A percentile compares a stretch with the other conserved stretches of the same genome.
These are phyloP conservation scores for Halophytophthora polymorphica DNA, from an alignment of 352 stramenopile genomes.

Conservation along the genomic window DNA sequence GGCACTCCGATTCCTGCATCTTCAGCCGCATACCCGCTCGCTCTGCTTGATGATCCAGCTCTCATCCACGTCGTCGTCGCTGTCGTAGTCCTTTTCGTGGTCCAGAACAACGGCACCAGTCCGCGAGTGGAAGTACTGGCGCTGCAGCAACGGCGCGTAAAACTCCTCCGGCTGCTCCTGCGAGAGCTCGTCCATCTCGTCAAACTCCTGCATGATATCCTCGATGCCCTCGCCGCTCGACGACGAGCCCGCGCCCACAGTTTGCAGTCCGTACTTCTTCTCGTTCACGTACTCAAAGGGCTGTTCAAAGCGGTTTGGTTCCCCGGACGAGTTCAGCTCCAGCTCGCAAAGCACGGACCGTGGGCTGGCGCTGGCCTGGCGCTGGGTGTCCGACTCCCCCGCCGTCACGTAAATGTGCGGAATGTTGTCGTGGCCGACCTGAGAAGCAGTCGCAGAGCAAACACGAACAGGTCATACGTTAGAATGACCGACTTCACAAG, in stretches of 20 bases:
- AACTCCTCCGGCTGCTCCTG: constrained; percentile 63
- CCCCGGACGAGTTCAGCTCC: constrained; percentile 43
- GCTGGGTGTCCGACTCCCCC: constrained; percentile 24
- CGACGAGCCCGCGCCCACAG: constrained; percentile 14
- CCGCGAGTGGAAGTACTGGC: constrained; percentile 88
- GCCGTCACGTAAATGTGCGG: constrained; percentile 84
- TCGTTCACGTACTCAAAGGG: constrained; percentile 63
- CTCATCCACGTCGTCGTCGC: constrained; percentile 86
- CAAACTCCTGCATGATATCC: constrained; percentile 67
- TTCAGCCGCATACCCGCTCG: constrained; percentile 44
- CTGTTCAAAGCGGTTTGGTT: constrained; percentile 56
- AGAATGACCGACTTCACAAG: not conserved
- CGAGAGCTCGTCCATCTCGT: constrained; percentile 58
- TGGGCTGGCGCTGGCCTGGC: constrained; percentile 15
- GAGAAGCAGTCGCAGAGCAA: not conserved
- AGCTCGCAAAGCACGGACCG: constrained; percentile 51
- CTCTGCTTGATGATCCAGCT: constrained; percentile 88
- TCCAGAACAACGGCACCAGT: constrained; percentile 79
- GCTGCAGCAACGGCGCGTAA: constrained; percentile 71
- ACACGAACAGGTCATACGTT: not conserved
- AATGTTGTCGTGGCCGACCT: constrained; percentile 76
- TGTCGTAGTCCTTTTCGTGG: constrained; percentile 85
- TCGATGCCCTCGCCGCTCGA: constrained; percentile 40
- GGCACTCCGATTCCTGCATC: not conserved
- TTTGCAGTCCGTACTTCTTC: constrained; percentile 34